phyloP scores from a whole-genome alignment of 257 asterid genomes.

The Buddleja alternifolia region DNA sequence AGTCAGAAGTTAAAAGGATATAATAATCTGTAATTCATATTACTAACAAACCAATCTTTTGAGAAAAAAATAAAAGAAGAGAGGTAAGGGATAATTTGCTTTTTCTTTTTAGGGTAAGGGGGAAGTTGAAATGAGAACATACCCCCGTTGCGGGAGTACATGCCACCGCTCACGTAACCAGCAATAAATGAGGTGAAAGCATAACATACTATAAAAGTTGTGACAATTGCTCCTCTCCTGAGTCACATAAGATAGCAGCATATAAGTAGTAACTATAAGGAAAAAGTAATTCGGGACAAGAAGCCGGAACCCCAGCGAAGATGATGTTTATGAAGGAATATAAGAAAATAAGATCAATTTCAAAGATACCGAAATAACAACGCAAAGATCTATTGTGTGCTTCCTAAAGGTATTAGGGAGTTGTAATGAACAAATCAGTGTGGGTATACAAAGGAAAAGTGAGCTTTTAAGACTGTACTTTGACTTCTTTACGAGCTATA shows the following conservation, averaged over 20 bases:
- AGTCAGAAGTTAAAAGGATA: background rate
- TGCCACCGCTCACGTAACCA: constrained; percentile 84
- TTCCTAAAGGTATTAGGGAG: constrained; percentile 5
- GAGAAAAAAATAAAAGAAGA: background rate
- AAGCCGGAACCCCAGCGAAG: background rate
- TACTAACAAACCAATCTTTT: constrained; percentile 14
- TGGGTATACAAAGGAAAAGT: background rate
- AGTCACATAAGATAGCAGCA: constrained; percentile 27
- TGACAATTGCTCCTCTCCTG: constrained; percentile 92
- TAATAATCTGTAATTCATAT: constrained; percentile 17
- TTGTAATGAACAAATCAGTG: too few relatives aligned
- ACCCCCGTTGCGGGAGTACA: constrained; percentile 84
- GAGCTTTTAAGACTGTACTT: background rate
- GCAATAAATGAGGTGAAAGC: constrained; percentile 84
- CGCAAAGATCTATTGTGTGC: background rate
- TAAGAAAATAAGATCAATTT: background rate
- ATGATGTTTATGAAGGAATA: background rate
- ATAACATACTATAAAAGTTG: constrained; percentile 74
- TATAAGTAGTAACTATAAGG: constrained; percentile 16
- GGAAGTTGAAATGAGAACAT: constrained; percentile 30
- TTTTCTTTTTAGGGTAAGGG: background rate
- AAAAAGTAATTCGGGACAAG: background rate
- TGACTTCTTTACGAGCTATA: background rate
- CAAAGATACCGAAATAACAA: background rate
- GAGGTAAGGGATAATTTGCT: background rate